Evolutionary conservation across 2,329 filamentous ascomycete species (phyloP).

Genomic region (Bipolaris zeicola): DNA sequence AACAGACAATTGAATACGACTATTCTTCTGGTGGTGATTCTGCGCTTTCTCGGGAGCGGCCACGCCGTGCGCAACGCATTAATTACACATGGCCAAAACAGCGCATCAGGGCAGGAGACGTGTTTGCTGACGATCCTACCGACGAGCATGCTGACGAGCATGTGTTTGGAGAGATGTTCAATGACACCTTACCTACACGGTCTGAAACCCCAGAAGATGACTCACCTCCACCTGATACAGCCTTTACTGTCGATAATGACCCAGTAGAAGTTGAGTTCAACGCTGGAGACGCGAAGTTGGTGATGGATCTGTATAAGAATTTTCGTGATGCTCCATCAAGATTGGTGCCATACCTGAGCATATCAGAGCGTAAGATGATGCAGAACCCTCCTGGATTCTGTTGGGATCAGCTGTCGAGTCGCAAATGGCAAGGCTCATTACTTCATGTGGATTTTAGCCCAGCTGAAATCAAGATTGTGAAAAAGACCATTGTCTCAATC

Average conservation of each 20-base stretch:
- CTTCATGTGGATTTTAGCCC: constrained; percentile 44
- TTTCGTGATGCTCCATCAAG: neutral
- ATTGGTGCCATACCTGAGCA: constrained; percentile 37
- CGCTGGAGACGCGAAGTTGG: constrained; percentile 28
- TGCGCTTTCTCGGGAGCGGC: constrained; percentile 19
- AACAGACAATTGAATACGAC: constrained; percentile 15
- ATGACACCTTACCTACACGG: neutral
- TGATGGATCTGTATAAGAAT: constrained; percentile 7
- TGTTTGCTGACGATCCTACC: neutral
- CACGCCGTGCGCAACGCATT: constrained; percentile 30
- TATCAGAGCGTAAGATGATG: constrained; percentile 26
- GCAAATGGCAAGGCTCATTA: constrained; percentile 37
- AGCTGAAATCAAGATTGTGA: constrained; percentile 32
- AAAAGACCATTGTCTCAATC: constrained; percentile 20
- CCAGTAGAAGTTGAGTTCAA: constrained; percentile 29
- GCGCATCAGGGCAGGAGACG: neutral
- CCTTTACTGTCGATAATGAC: constrained; percentile 23
- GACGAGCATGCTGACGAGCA: constrained; percentile 17
- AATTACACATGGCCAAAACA: constrained; percentile 38
- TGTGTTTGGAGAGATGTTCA: neutral
- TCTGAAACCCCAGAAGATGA: constrained; percentile 27
- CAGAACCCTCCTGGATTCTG: constrained; percentile 18
- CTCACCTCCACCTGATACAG: constrained; percentile 11
- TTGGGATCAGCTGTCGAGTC: constrained; percentile 34
- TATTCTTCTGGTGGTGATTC: constrained; percentile 31